These are phyloP conservation scores for Ogataea henricii DNA, from an alignment of 805 yeast species.

Conservation along the genomic window DNA sequence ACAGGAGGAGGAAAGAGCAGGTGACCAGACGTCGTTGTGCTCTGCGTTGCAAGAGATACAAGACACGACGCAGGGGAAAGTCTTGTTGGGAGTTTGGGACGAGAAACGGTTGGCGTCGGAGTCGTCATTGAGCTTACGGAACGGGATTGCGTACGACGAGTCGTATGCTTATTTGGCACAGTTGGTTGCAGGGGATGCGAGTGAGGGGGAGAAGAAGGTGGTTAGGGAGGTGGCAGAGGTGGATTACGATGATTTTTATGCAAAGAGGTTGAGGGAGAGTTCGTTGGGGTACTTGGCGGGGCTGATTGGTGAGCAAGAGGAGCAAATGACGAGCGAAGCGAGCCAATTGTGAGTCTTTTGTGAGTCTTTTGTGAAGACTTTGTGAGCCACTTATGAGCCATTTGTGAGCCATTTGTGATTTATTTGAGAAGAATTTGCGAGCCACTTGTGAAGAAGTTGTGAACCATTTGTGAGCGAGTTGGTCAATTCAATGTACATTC, in stretches of 20 bases:
- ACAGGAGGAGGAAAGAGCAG: not conserved
- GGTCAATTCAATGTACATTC: too few relatives aligned
- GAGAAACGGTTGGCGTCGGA: conserved; percentile 17
- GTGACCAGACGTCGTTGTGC: conserved; percentile 27
- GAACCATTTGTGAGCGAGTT: too few relatives aligned
- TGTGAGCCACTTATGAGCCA: too few relatives aligned
- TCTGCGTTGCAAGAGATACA: conserved; percentile 29
- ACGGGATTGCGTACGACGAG: conserved; percentile 33
- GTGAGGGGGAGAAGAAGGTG: not conserved
- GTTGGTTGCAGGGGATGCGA: conserved; percentile 31
- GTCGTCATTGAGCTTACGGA: conserved; percentile 16
- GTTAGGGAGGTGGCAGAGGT: conserved; percentile 12
- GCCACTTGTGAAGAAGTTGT: too few relatives aligned
- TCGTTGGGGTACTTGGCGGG: conserved; percentile 40
- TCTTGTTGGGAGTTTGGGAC: conserved; percentile 18
- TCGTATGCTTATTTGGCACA: conserved; percentile 49
- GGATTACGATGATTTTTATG: conserved; percentile 29
- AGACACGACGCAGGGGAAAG: conserved; percentile 24
- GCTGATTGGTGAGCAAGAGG: conserved; percentile 23
- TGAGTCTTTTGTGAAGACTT: too few relatives aligned
- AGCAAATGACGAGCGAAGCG: conserved; percentile 11
- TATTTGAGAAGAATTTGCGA: too few relatives aligned
- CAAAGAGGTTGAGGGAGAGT: conserved; percentile 31
- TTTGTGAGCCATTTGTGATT: too few relatives aligned
- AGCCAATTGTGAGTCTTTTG: too few relatives aligned